These are phyloP conservation scores for Trichoderma lentiforme DNA, from an alignment of 2,329 filamentous ascomycete genomes.

Conservation along the genomic window DNA sequence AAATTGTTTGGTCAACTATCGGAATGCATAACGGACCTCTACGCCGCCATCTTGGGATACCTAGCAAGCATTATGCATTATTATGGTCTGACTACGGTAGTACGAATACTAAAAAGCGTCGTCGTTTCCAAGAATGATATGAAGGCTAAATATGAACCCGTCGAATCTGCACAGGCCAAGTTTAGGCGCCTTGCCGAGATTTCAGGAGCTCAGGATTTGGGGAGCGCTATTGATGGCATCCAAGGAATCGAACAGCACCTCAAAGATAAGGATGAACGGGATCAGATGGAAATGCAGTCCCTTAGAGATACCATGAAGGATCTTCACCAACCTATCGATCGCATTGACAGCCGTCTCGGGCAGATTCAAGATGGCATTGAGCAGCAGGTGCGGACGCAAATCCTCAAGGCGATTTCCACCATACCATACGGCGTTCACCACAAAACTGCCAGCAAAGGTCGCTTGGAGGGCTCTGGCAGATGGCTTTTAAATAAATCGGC, in stretches of 20 bases:
- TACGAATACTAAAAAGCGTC: not conserved
- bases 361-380: slow-evolving; percentile 1
- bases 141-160: not conserved
- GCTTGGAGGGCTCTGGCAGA: slow-evolving; percentile 1
- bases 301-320: not conserved
- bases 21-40: not conserved
- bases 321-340: not conserved
- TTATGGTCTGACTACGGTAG: not conserved
- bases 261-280: not conserved
- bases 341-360: not conserved
- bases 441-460: slow-evolving; percentile 4
- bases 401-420: not conserved
- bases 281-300: not conserved
- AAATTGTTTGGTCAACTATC: not conserved
- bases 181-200: not conserved
- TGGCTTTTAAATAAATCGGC: not conserved
- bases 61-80: not conserved
- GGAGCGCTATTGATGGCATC: not conserved
- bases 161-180: not conserved
- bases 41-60: not conserved
- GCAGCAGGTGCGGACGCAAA: not conserved
- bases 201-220: not conserved
- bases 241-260: not conserved
- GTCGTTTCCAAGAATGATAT: not conserved
- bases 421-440: slow-evolving; percentile 2